These are phyloP conservation scores for Candida boleticola DNA, from an alignment of 805 yeast genomes.

Conservation along the genomic window DNA sequence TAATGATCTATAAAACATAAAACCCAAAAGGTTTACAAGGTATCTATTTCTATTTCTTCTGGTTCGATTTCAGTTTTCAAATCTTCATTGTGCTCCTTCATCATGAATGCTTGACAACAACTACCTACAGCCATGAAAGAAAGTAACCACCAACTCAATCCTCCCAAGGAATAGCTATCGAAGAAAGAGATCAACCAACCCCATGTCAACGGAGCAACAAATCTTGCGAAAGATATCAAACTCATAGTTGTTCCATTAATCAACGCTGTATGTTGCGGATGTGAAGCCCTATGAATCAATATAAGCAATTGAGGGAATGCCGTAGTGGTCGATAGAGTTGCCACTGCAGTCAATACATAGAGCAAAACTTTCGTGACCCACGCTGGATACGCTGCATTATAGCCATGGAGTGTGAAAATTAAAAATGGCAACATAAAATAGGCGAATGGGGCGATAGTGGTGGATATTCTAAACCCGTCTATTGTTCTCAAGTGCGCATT, in stretches of 20 bases:
- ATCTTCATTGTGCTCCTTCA: conserved; percentile 26
- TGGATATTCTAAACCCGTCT: conserved; percentile 39
- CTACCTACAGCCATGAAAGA: conserved; percentile 19
- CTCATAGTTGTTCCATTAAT: conserved; percentile 60
- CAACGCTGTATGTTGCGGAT: conserved; percentile 53
- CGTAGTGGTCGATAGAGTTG: conserved; percentile 41
- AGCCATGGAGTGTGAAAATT: conserved; percentile 40
- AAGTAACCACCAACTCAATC: conserved; percentile 31
- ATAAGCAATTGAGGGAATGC: conserved; percentile 53
- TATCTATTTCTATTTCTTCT: too few relatives aligned
- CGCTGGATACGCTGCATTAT: conserved; percentile 24
- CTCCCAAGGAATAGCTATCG: conserved; percentile 22
- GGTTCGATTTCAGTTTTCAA: conserved; percentile 20
- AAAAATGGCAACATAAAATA: conserved; percentile 48
- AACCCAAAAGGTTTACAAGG: too few relatives aligned
- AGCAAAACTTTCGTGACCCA: conserved; percentile 17
- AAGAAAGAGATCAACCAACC: conserved; percentile 40
- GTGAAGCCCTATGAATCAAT: conserved; percentile 53
- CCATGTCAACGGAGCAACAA: conserved; percentile 55
- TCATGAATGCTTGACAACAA: conserved; percentile 17
- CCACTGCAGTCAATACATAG: conserved; percentile 23
- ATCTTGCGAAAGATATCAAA: conserved; percentile 52
- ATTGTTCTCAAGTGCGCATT: conserved; percentile 49
- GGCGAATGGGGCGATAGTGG: conserved; percentile 42
- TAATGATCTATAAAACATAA: too few relatives aligned